These are phyloP conservation scores for Penicillium italicum DNA, from an alignment of 2,329 filamentous ascomycete species.

Conservation along the genomic window DNA sequence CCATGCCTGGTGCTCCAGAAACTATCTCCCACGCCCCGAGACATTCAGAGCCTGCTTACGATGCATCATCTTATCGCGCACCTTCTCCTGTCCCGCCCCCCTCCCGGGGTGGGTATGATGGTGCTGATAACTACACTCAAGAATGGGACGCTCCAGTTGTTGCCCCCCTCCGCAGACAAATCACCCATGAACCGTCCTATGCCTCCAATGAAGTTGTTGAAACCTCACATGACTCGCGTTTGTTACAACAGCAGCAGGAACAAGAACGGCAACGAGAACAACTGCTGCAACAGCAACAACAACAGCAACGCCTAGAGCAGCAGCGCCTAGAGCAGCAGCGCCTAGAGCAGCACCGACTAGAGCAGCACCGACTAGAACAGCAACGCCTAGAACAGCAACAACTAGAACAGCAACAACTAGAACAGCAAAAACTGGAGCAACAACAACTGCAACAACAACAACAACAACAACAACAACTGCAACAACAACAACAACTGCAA, in stretches of 20 bases:
- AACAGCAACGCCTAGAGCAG: neutral
- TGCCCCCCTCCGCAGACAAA: constrained; percentile 19
- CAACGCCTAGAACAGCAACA: neutral
- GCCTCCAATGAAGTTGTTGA: constrained; percentile 19
- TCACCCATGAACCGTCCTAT: constrained; percentile 23
- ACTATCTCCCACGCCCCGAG: constrained; percentile 75
- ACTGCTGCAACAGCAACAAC: too few relatives aligned
- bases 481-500: neutral
- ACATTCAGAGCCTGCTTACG: constrained; percentile 58
- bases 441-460: constrained; percentile 10
- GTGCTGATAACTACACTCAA: constrained; percentile 29
- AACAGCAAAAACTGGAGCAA: neutral
- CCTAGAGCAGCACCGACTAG: too few relatives aligned
- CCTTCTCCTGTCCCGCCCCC: constrained; percentile 11
- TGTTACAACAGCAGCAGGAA: constrained; percentile 11
- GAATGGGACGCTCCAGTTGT: constrained; percentile 23
- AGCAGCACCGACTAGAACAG: constrained; percentile 8
- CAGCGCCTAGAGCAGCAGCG: neutral
- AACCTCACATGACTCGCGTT: constrained; percentile 23
- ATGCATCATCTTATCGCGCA: constrained; percentile 42
- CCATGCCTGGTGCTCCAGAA: constrained; percentile 53
- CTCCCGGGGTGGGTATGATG: constrained; percentile 27
- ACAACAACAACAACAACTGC: neutral
- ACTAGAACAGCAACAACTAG: neutral
- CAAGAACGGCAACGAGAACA: neutral